phyloP scores from a whole-genome alignment of 2,329 filamentous ascomycete genomes.

The Fusarium denticulatum region DNA sequence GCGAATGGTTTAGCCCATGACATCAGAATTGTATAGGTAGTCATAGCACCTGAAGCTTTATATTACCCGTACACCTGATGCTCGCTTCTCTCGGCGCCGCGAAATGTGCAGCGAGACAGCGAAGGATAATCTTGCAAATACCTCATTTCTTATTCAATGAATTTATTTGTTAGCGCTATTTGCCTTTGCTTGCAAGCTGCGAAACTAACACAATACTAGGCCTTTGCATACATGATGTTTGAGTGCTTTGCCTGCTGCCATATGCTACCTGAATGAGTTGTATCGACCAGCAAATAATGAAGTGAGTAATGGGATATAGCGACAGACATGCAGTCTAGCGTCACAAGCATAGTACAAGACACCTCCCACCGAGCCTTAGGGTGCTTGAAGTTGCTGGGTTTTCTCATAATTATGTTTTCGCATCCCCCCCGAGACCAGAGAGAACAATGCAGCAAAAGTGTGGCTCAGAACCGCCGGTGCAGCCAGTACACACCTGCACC shows the following conservation, averaged over 20 bases:
- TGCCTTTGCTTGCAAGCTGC: not conserved
- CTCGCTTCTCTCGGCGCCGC: not conserved
- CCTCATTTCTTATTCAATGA: not conserved
- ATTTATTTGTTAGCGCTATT: not conserved
- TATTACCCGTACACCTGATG: not conserved
- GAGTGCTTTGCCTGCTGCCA: conserved; percentile 24
- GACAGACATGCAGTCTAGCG: not conserved
- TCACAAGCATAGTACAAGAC: not conserved
- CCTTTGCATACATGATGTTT: conserved; percentile 24
- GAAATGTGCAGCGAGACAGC: not conserved
- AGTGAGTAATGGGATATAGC: not conserved
- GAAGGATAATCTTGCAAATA: not conserved
- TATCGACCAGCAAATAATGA: not conserved
- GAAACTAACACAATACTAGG: conserved; percentile 9
- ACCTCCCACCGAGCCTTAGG: not conserved
- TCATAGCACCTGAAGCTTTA: not conserved
- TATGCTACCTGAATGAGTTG: conserved; percentile 12
- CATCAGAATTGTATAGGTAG: not conserved
- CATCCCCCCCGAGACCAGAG: not conserved
- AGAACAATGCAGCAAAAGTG: not conserved
- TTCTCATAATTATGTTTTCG: not conserved
- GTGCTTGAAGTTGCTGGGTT: not conserved
- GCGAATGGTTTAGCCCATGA: not conserved
- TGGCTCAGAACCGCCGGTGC: not conserved
- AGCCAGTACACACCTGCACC: conserved; percentile 59